A percentile compares a stretch with the other conserved stretches of the same genome.
phyloP scores from a whole-genome alignment of 1,284 basidiomycete genomes.

The Naganishia albida region DNA sequence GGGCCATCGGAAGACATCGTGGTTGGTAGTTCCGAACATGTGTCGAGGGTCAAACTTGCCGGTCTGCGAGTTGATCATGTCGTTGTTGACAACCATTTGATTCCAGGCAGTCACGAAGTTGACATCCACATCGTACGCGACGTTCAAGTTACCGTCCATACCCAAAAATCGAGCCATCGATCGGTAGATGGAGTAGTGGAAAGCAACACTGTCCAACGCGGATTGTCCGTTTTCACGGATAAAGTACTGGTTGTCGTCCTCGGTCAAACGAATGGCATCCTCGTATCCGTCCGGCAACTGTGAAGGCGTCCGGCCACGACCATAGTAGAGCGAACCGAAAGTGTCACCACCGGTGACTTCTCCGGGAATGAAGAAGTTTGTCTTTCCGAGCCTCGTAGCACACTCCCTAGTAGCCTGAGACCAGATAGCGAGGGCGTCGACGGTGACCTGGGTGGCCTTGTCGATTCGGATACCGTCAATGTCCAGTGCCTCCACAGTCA shows the following conservation, averaged over 20 bases:
- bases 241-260: conserved; percentile 69
- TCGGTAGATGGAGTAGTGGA: conserved; percentile 91
- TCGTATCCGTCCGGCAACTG: conserved; percentile 65
- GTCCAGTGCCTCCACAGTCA: conserved; percentile 80
- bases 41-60: conserved; percentile 75
- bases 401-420: conserved; percentile 70
- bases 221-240: conserved; percentile 65
- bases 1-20: conserved; percentile 91
- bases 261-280: conserved; percentile 62
- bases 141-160: conserved; percentile 87
- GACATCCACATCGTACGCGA: conserved; percentile 74
- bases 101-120: conserved; percentile 87
- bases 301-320: conserved; percentile 77
- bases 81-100: conserved; percentile 81
- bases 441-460: conserved; percentile 85
- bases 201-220: conserved; percentile 74
- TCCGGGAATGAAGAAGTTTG: conserved; percentile 83
- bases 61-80: conserved; percentile 72
- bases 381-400: conserved; percentile 69
- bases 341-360: conserved; percentile 93
- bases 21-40: conserved; percentile 86
- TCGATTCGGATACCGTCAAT: conserved; percentile 91
- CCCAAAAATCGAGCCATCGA: conserved; percentile 77
- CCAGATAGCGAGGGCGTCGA: conserved; percentile 76
- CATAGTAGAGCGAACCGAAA: conserved; percentile 81